Evolutionary conservation across 352 stramenopile species (phyloP), one percentile per base, ranked within the genome.

Genomic region (Thalassiosira delicatula): DNA sequence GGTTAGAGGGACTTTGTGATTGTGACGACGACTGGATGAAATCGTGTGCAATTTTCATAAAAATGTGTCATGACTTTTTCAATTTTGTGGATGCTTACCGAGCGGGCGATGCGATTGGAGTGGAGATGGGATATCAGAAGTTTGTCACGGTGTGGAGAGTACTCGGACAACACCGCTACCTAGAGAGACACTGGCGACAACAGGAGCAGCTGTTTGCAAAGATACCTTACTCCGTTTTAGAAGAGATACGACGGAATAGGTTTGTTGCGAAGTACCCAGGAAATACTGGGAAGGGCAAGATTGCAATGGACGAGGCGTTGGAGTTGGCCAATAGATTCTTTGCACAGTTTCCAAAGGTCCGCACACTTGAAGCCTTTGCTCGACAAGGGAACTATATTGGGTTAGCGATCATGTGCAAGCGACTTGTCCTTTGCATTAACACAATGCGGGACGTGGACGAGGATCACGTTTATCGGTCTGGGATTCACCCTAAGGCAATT

Each of bases 51-150:
- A 49, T 46, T 3, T 76, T 76, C 37, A 4, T 66, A 0, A 37
- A 37, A 12, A 66, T 76, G 11, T 53, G 51, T 35, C 59, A 33
- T 40, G 68, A 66, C 17, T 54, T 67, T 11, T 68, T 76, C 25
- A 57, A 44, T 14, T 68, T 76, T 44, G 37, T 76, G 21, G 51
- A 68, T 11, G 32, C 68, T 0, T 76, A 66, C 53, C 14, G 51
- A 1, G 42, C 32, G 54, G 54, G 23, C 9, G 68, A 76, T 54
- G n/a, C 68, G 12, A 53, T 63, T 2, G 49, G 14, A 14, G 33
- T 75, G 21, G 67, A 75, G 33, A n/a, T 54, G 29, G 49, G 51
- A 42, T 76, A 76, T 23, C 51, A 68, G 59, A 44, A 8, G 8
- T 76, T 56, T 40, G 51, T 61, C 32, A 17, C 49, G 3, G 8